phyloP scores from a whole-genome alignment of 352 stramenopile species.

The Peronospora belbahrii region DNA sequence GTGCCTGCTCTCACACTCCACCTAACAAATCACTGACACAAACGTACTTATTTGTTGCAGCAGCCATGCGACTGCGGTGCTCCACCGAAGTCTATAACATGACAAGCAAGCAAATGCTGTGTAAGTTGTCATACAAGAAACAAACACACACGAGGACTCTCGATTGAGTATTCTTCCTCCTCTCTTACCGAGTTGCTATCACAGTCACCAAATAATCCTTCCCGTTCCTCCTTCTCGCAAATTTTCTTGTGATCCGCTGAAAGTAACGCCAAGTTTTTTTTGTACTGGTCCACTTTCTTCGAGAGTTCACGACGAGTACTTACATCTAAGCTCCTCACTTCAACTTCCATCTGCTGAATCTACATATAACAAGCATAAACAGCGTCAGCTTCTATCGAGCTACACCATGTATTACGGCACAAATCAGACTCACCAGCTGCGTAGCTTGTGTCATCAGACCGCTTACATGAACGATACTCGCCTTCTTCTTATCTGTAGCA shows the following conservation, averaged over 20 bases:
- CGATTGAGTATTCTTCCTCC: neutral
- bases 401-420: neutral
- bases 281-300: conserved; percentile 88
- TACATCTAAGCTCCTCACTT: conserved; percentile 75
- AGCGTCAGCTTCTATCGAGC: neutral
- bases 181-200: conserved; percentile 51
- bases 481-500: conserved; percentile 75
- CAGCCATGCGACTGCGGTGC: conserved; percentile 69
- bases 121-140: neutral
- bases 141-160: neutral
- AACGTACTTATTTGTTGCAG: conserved; percentile 70
- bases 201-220: conserved; percentile 76
- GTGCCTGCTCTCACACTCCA: neutral
- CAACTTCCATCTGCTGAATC: conserved; percentile 86
- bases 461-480: conserved; percentile 71
- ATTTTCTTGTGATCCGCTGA: conserved; percentile 74
- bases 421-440: conserved; percentile 46
- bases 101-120: conserved; percentile 1
- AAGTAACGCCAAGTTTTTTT: conserved; percentile 82
- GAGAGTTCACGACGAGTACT: conserved; percentile 77
- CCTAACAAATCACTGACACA: neutral
- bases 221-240: conserved; percentile 73
- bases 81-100: conserved; percentile 46
- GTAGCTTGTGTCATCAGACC: conserved; percentile 75
- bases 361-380: conserved; percentile 11